Base-by-base conservation (phyloP, 805 yeast genomes). In the Torulaspora franciscae region DNA sequence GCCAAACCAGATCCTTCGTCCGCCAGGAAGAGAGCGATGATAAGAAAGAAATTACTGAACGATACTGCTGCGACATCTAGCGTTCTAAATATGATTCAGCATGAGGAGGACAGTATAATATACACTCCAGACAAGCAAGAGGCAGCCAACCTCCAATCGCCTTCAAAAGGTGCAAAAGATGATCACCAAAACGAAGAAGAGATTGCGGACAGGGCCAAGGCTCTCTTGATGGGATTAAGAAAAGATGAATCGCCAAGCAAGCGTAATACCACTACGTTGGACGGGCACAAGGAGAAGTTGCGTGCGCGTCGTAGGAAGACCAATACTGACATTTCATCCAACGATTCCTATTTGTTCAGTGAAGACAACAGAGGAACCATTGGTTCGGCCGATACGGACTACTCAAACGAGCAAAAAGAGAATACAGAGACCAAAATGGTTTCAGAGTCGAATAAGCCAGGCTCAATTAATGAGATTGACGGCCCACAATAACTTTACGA, bases 21-120 rank as follows among this genome's bases (percentile, higher is more conserved):
- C 3, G 95, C 95, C 0, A 73, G 95, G 56, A 79, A 87, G 56
- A 73, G 93, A 43, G 95, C 91, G 1, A 71, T 81, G 54, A 83
- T 87, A 45, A 77, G 89, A 52, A 80, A 75, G 58, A 82, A 81
- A 41, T 63, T 80, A 54, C 55, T 74, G 8, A 43, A 45, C 10
- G 66, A 59, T 15, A 52, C 52, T 25, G 59, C 57, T 3, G 38
- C 52, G 6, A 42, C 58, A 2, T 34, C 44, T 2, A 37, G 40
- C 22, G 22, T 47, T 1, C 28, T 54, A 6, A 46, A 49, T 9
- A 57, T 55, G 14, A 37, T 60, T 4, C 61, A 57, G n/a, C 51
- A 47, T n/a, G 45, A 42, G 7, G 61, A 56, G 8, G 60, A 59
- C 23, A 61, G 65, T 1, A 55, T 61, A 14, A 49, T 62, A 1